Evolutionary conservation across 192 early-diverging fungal species (phyloP), one percentile per base, ranked within the genome.

Genomic region (Mortierella antarctica): DNA sequence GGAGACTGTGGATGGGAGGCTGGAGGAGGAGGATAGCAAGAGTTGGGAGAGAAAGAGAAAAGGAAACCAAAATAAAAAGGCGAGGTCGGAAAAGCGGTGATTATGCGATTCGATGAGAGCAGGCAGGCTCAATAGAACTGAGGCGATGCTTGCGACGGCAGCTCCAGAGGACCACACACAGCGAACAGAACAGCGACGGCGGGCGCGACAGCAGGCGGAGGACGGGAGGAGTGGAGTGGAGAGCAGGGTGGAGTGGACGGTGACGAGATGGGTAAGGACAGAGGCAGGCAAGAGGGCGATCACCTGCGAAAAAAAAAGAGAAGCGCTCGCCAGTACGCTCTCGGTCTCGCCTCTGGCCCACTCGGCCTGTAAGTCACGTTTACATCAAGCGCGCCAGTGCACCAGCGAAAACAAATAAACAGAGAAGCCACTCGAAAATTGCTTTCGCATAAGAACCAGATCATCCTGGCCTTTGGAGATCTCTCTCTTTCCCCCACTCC

Each of bases 131-230:
- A 20, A 57, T 21, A 23, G 56, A 23, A 57, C 10, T 23, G 56
- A 23, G 15, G 11, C 10, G 11, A 57, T 57, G 31, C 31, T 31
- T 31, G 31, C 31, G 31, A 3, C 31, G 1, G 31, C 31, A 31
- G 31, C 31, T 31, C 31, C 31, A 31, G 31, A 31, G 31, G 31
- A 31, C 31, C 31, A 31, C 31, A 31, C 31, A 31, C 31, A 31
- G 31, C 31, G 31, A 31, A 31, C 31, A 31, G 31, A 31, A 31
- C 31, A 31, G 31, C 31, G 31, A 31, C 50, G 6, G n/a, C 15
- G 62, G 49, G 20, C n/a, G 23, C 6, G 65, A 56, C 23, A 20
- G 14, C 52, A 56, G 53, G 58, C 18, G 67, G 49, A 69, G 12
- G 12, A 69, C 5, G 31, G 12, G 44, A 46, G 53, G 8, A 52